Percentiles rank a stretch among this genome's conserved stretches.
Conservation (phyloP, 257 asterid genomes). For the Solanum chaucha region DNA sequence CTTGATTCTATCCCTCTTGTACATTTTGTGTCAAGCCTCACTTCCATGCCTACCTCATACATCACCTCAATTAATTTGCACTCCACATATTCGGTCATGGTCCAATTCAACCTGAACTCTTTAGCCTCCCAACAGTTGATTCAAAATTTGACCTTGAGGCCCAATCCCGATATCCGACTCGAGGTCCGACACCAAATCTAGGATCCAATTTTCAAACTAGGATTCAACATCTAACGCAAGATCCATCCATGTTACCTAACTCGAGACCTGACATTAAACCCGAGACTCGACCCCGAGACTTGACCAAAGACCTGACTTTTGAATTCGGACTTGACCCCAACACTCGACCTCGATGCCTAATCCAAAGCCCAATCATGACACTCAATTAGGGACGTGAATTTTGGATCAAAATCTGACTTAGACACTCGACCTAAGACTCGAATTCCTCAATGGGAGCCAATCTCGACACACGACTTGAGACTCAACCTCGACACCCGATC, state of each 20-base stretch:
- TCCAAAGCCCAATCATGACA: no score
- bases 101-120: not conserved
- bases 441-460: no score
- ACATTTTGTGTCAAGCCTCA: not conserved
- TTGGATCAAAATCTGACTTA: no score
- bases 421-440: no score
- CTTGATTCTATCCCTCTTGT: not conserved
- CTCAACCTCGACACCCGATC: no score
- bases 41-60: not conserved
- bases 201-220: not conserved
- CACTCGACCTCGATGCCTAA: no score
- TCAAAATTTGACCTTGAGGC: not conserved
- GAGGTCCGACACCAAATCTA: not conserved
- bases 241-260: not conserved
- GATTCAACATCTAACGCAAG: not conserved
- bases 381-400: no score
- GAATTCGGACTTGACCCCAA: no score
- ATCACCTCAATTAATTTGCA: not conserved
- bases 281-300: no score
- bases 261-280: no score
- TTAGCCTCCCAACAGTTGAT: not conserved
- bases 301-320: no score
- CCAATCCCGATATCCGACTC: not conserved
- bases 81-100: not conserved
- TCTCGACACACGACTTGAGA: no score